phyloP scores from a whole-genome alignment of 805 yeast species.

The Jamesozyma spencerorum region DNA sequence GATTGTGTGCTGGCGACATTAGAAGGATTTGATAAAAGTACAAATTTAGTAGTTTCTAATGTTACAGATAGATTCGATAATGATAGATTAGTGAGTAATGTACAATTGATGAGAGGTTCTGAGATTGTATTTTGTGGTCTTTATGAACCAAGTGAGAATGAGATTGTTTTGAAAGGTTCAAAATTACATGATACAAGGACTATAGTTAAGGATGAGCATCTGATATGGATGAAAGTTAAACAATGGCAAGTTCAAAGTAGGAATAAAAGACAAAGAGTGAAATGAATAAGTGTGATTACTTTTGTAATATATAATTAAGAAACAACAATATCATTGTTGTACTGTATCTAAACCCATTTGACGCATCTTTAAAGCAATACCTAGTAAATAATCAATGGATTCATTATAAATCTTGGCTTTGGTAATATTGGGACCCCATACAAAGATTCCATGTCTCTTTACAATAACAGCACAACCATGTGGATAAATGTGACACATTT shows the following conservation, averaged over 20 bases:
- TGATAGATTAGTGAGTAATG: constrained; percentile 5
- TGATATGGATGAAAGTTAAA: constrained; percentile 24
- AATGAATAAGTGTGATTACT: no score
- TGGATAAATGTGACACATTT: constrained; percentile 64
- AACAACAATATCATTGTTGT: constrained; percentile 5
- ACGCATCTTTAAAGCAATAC: constrained; percentile 75
- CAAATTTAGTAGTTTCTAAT: constrained; percentile 47
- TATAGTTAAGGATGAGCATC: constrained; percentile 18
- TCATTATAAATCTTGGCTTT: constrained; percentile 90
- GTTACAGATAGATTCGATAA: constrained; percentile 43
- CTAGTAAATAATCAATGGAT: constrained; percentile 83
- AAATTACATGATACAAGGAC: constrained; percentile 22
- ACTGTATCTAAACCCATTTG: constrained; percentile 51
- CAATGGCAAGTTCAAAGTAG: neutral
- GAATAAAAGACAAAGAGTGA: constrained; percentile 2
- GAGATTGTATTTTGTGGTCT: constrained; percentile 28
- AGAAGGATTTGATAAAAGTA: constrained; percentile 56
- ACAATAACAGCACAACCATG: constrained; percentile 79
- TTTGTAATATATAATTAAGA: no score
- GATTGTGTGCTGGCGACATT: constrained; percentile 39
- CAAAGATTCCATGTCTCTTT: constrained; percentile 87
- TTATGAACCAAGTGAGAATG: constrained; percentile 9
- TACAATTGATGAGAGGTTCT: constrained; percentile 25
- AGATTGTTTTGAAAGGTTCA: neutral
- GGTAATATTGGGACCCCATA: constrained; percentile 92